phyloP scores from a whole-genome alignment of 805 yeast genomes.

The Maudiozyma bulderi region DNA sequence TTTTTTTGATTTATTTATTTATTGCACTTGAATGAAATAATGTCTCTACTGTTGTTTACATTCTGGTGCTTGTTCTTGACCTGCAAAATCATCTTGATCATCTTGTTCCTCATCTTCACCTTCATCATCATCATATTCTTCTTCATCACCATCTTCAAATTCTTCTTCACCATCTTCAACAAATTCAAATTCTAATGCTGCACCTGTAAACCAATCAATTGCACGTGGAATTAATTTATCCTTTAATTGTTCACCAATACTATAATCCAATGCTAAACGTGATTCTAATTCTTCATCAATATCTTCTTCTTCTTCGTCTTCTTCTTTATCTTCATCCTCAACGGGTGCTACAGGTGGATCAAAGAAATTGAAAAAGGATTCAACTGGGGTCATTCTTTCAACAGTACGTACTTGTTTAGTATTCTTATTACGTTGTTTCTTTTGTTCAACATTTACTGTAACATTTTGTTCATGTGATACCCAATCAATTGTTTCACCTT shows the following conservation, averaged over 20 bases:
- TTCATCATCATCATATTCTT: slow-evolving; percentile 57
- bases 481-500: slow-evolving; percentile 80
- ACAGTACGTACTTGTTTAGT: slow-evolving; percentile 94
- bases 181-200: slow-evolving; percentile 73
- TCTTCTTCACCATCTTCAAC: slow-evolving; percentile 53
- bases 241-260: slow-evolving; percentile 91
- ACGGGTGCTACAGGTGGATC: slow-evolving; percentile 76
- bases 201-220: slow-evolving; percentile 97
- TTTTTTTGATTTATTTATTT: no score
- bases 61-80: slow-evolving; percentile 60
- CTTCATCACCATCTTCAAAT: slow-evolving; percentile 49
- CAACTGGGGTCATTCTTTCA: slow-evolving; percentile 88
- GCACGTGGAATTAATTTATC: slow-evolving; percentile 95
- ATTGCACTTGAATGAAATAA: no score
- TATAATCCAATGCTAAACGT: slow-evolving; percentile 84
- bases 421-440: slow-evolving; percentile 94
- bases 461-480: slow-evolving; percentile 67
- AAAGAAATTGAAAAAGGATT: slow-evolving; percentile 92
- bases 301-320: slow-evolving; percentile 44
- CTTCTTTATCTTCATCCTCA: slow-evolving; percentile 38
- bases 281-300: slow-evolving; percentile 72
- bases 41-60: slow-evolving; percentile 43
- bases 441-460: slow-evolving; percentile 79
- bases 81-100: slow-evolving; percentile 28
- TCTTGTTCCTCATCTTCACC: slow-evolving; percentile 36